phyloP scores from a whole-genome alignment of 768 basidiomycete species.

The Psilocybe cubensis region DNA sequence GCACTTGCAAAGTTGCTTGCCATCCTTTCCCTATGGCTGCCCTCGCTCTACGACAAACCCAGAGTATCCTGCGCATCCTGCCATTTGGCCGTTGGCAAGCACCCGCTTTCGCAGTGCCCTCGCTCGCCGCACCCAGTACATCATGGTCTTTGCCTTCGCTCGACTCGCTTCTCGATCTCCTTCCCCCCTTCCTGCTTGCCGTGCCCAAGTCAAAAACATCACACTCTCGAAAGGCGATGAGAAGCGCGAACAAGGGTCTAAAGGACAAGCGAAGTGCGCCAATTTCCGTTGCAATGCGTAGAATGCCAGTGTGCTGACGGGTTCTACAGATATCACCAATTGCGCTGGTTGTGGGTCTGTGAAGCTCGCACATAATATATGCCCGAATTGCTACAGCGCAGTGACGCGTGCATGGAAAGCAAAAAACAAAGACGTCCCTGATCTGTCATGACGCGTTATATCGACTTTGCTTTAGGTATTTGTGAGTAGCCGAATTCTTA shows the following conservation, averaged over 20 bases:
- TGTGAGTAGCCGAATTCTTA: not conserved
- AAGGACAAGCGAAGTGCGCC: slow-evolving; percentile 88
- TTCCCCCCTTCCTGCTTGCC: slow-evolving; percentile 87
- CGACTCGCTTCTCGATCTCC: slow-evolving; percentile 62
- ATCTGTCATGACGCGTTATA: slow-evolving; percentile 34
- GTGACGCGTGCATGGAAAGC: slow-evolving; percentile 70
- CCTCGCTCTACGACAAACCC: slow-evolving; percentile 27
- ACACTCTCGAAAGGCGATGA: slow-evolving; percentile 94
- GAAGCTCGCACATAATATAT: slow-evolving; percentile 89
- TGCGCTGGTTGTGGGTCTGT: slow-evolving; percentile 90
- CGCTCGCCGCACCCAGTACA: slow-evolving; percentile 18
- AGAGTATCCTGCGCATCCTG: slow-evolving; percentile 20
- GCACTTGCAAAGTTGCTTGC: slow-evolving; percentile 9
- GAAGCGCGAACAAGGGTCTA: slow-evolving; percentile 91
- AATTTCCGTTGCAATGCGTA: not conserved
- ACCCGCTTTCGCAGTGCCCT: slow-evolving; percentile 17
- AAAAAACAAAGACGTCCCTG: slow-evolving; percentile 38
- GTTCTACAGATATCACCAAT: slow-evolving; percentile 75
- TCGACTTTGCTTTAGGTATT: not conserved
- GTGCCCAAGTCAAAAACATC: slow-evolving; percentile 95
- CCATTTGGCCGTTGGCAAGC: slow-evolving; percentile 26
- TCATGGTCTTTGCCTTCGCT: slow-evolving; percentile 43
- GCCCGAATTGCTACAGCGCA: slow-evolving; percentile 77
- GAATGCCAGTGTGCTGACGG: not conserved
- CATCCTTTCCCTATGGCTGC: slow-evolving; percentile 38